phyloP scores from a whole-genome alignment of 495 filamentous ascomycete genomes.

The Penicillium cosmopolitanum region DNA sequence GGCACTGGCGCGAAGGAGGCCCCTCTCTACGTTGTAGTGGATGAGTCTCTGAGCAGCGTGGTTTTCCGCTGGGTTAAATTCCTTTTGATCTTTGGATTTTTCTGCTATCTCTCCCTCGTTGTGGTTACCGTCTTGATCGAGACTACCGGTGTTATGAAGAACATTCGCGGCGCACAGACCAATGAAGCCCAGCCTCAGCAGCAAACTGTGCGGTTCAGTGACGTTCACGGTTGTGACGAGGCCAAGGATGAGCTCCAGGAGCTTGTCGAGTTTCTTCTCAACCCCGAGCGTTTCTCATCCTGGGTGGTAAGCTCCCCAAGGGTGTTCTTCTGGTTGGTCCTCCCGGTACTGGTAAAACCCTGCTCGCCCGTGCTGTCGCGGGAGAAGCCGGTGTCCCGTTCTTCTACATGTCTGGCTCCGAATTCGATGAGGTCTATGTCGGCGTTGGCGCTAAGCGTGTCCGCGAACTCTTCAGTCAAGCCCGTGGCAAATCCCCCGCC shows the following conservation, averaged over 20 bases:
- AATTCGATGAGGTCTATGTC: slow-evolving; percentile 98
- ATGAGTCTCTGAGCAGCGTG: slow-evolving; percentile 76
- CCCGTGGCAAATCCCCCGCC: slow-evolving; percentile 85
- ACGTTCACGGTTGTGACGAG: slow-evolving; percentile 97
- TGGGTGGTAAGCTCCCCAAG: slow-evolving; percentile 95
- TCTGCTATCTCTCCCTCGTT: slow-evolving; percentile 73
- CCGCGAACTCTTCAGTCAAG: slow-evolving; percentile 88
- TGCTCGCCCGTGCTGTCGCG: slow-evolving; percentile 92
- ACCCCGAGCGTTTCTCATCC: slow-evolving; percentile 88
- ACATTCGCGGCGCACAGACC: slow-evolving; percentile 67
- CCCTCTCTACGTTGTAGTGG: slow-evolving; percentile 94
- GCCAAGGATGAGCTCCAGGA: slow-evolving; percentile 98
- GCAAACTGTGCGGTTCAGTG: slow-evolving; percentile 87
- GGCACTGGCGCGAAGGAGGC: slow-evolving; percentile 73
- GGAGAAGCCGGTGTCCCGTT: slow-evolving; percentile 97
- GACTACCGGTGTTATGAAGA: slow-evolving; percentile 73
- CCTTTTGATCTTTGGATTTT: slow-evolving; percentile 71
- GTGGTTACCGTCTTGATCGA: slow-evolving; percentile 81
- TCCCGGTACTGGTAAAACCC: slow-evolving; percentile 97
- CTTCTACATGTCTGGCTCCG: slow-evolving; percentile 99
- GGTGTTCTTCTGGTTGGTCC: slow-evolving; percentile 94
- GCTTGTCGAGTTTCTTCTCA: slow-evolving; percentile 91
- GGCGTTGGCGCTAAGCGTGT: slow-evolving; percentile 98
- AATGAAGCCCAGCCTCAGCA: slow-evolving; percentile 88
- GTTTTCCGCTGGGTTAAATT: slow-evolving; percentile 94